These are phyloP conservation scores for Saccharomyces hybrid DNA, from an alignment of 1,139 yeast genomes.

Conservation along the genomic window DNA sequence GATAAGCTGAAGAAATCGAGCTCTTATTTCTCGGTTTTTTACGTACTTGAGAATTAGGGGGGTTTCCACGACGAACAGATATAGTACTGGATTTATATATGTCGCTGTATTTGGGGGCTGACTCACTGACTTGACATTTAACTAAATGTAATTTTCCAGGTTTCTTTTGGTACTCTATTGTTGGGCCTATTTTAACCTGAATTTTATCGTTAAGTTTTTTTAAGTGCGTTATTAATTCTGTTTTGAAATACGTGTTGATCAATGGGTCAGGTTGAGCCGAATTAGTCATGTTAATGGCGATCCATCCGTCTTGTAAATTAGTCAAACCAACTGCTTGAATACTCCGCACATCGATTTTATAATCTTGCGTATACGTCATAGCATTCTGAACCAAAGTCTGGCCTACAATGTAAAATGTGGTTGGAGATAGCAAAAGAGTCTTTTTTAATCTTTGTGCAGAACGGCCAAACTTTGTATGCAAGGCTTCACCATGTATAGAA, in stretches of 20 bases:
- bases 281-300: slow-evolving; percentile 60
- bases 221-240: slow-evolving; percentile 77
- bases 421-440: slow-evolving; percentile 59
- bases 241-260: slow-evolving; percentile 74
- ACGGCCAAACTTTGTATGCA: slow-evolving; percentile 84
- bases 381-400: slow-evolving; percentile 70
- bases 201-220: slow-evolving; percentile 54
- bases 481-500: slow-evolving; percentile 73
- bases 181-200: slow-evolving; percentile 59
- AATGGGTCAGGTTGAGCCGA: slow-evolving; percentile 67
- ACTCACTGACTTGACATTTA: slow-evolving; percentile 53
- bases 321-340: slow-evolving; percentile 67
- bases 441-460: slow-evolving; percentile 76
- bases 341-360: slow-evolving; percentile 49
- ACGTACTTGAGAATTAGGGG: slow-evolving; percentile 61
- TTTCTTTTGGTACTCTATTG: slow-evolving; percentile 80
- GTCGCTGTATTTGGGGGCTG: slow-evolving; percentile 62
- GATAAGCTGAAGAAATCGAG: not conserved
- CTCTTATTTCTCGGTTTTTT: slow-evolving; percentile 50
- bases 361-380: slow-evolving; percentile 59
- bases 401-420: slow-evolving; percentile 58
- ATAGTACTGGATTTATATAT: slow-evolving; percentile 84
- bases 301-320: slow-evolving; percentile 84
- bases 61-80: slow-evolving; percentile 73
- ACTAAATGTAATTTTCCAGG: slow-evolving; percentile 77